Base-by-base conservation (phyloP, 306 rosid species). In the Sicyos edulis region DNA sequence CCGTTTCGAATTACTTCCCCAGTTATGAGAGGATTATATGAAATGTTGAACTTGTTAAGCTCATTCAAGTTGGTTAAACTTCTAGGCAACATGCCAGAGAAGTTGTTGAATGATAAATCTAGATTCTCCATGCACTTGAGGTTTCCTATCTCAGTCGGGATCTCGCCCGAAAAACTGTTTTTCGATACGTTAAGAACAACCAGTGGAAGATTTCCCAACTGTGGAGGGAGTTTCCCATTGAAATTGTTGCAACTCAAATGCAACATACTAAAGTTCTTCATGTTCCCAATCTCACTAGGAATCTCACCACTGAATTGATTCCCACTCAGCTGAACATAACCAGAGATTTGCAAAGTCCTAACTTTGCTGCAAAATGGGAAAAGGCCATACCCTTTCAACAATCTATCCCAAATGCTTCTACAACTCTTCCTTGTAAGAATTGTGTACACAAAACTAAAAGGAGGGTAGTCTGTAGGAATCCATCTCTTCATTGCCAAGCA, bases 381-480 rank as follows among this genome's bases (percentile, higher is more conserved):
- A 62, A 92, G 42, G 6, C 93, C 89, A 70, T 84, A 52, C 5
- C 98, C 98, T 77, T 84, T 87, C 22, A 92, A 90, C 72, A 92
- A 24, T 92, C 78, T 82, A 51, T 87, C 92, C 99, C 99, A 93
- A 67, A 86, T 84, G 68, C 76, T 78, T 83, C 89, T 85, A 59
- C 99, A 93, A 66, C 66, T 93, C 81, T 89, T 93, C 79, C 96
- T 88, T 10, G 95, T 91, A 8, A 93, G 89, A 26, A 93, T 77
- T 54, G 71, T 67, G 62, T 93, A 88, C 24, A 76, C 89, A 80
- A 91, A 93, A 59, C 88, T 91, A 84, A 91, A 93, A 64, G 97
- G 99, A 78, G 99, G 95, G 79, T 91, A 93, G 71, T 93, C 85
- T 73, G 95, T 97, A 26, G 99, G 99, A 57, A 93, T 82, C 99